Conservation (phyloP, 768 basidiomycete genomes). For the Podaxis carcinomalis region DNA sequence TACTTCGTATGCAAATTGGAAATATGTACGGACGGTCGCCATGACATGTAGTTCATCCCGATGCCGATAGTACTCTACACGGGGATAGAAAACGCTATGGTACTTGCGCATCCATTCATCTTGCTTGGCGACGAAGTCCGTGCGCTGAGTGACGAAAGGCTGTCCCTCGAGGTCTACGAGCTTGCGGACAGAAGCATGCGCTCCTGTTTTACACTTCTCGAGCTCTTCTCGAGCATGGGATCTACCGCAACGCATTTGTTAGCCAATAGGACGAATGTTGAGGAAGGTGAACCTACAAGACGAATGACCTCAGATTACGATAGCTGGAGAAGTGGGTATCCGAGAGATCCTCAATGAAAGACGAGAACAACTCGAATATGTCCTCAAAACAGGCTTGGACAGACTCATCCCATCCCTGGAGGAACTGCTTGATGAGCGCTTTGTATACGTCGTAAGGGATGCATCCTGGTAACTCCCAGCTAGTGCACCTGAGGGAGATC, state of each 20-base stretch:
- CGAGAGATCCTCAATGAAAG: constrained; percentile 7
- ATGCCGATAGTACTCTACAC: constrained; percentile 2
- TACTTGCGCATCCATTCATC: constrained; percentile 18
- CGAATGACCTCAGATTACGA: constrained; percentile 2
- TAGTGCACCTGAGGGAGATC: not conserved
- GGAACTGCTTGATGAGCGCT: constrained; percentile 11
- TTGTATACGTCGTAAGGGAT: constrained; percentile 14
- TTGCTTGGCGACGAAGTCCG: constrained; percentile 16
- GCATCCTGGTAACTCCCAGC: constrained; percentile 14
- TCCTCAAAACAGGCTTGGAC: constrained; percentile 10
- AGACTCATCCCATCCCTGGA: constrained; percentile 13
- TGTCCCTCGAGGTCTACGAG: constrained; percentile 32
- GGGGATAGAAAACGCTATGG: not conserved
- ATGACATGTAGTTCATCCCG: constrained; percentile 46
- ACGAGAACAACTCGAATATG: not conserved
- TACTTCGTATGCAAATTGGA: constrained; percentile 52
- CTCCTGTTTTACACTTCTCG: not conserved
- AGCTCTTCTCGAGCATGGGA: not conserved
- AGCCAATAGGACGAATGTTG: not conserved
- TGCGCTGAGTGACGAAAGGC: constrained; percentile 33
- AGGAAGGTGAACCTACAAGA: constrained; percentile 7
- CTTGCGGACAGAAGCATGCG: constrained; percentile 21
- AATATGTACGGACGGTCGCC: constrained; percentile 54
- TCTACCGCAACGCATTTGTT: not conserved
- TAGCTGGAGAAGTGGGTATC: constrained; percentile 9